Percentiles rank a stretch among this genome's conserved stretches.
Evolutionary conservation across 495 filamentous ascomycete species (phyloP).

Genomic region (Cudoniella acicularis): DNA sequence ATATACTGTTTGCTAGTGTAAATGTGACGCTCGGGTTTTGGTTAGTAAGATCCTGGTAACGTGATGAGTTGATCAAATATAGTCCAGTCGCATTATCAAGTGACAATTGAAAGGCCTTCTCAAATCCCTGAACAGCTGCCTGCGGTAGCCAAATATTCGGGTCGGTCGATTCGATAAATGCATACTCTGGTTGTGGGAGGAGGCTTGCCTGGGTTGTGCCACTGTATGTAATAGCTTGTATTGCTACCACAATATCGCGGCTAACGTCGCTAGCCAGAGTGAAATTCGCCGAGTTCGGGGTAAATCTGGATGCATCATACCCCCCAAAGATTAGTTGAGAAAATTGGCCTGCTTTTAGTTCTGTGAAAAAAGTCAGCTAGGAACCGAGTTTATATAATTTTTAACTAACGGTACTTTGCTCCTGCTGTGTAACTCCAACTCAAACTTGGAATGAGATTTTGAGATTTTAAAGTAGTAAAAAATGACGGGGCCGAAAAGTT

Average conservation of each 20-base stretch:
- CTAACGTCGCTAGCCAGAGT: constrained; percentile 35
- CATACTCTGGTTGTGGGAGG: constrained; percentile 29
- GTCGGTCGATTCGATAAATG: constrained; percentile 52
- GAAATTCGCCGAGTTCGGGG: constrained; percentile 42
- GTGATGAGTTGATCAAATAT: constrained; percentile 49
- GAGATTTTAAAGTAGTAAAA: constrained; percentile 42
- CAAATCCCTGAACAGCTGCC: constrained; percentile 48
- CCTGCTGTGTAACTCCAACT: constrained; percentile 57
- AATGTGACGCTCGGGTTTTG: constrained; percentile 49
- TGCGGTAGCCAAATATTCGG: constrained; percentile 53
- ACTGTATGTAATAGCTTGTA: constrained; percentile 41
- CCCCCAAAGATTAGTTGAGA: constrained; percentile 53
- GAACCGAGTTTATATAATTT: not conserved
- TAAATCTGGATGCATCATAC: constrained; percentile 48
- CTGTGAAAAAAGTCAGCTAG: constrained; percentile 24
- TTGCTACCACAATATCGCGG: constrained; percentile 45
- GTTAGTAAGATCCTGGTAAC: constrained; percentile 37
- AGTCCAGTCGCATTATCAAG: constrained; percentile 41
- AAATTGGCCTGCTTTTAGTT: constrained; percentile 43
- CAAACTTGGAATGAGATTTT: constrained; percentile 47
- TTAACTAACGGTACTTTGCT: constrained; percentile 44
- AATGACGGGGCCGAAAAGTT: constrained; percentile 39
- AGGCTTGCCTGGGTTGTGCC: constrained; percentile 19
- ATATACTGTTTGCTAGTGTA: constrained; percentile 36
- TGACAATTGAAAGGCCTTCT: constrained; percentile 46